Evolutionary conservation across 345 rosid genomes (phyloP).

Genomic region (Rhodamnia rubescens): DNA sequence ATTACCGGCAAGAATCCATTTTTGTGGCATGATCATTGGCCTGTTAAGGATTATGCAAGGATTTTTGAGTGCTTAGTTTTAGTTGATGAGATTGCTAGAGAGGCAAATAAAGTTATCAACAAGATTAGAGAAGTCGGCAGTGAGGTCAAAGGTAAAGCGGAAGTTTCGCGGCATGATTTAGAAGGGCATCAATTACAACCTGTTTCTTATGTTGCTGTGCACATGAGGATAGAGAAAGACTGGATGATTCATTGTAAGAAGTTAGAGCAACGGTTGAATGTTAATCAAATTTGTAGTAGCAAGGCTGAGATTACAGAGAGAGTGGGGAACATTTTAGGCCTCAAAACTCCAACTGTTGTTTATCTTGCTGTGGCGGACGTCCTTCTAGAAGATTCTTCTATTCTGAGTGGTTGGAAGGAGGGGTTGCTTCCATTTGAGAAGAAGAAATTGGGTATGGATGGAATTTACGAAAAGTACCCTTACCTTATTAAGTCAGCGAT

Average conservation of each 20-base stretch:
- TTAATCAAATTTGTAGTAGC: conserved; percentile 79
- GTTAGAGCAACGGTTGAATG: conserved; percentile 50
- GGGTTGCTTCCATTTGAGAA: conserved; percentile 74
- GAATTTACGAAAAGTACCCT: conserved; percentile 60
- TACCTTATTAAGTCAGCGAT: conserved; percentile 92
- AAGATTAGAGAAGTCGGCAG: conserved; percentile 58
- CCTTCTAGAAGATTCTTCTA: conserved; percentile 68
- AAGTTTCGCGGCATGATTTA: neutral
- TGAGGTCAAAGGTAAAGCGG: conserved; percentile 11
- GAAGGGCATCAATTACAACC: neutral
- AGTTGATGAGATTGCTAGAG: conserved; percentile 56
- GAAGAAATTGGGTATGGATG: conserved; percentile 69
- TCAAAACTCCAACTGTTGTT: conserved; percentile 40
- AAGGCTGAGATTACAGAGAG: conserved; percentile 64
- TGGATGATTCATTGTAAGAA: conserved; percentile 99
- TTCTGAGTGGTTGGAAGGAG: conserved; percentile 65
- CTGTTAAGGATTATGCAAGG: conserved; percentile 76
- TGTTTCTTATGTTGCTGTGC: conserved; percentile 67
- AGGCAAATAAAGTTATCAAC: conserved; percentile 69
- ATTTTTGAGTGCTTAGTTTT: conserved; percentile 78
- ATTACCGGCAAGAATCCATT: conserved; percentile 80
- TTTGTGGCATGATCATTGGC: conserved; percentile 99
- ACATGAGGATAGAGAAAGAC: conserved; percentile 95
- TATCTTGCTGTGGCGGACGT: conserved; percentile 86
- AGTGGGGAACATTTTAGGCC: conserved; percentile 52